phyloP scores from a whole-genome alignment of 495 filamentous ascomycete species.

The Parachaetomium inaequale region DNA sequence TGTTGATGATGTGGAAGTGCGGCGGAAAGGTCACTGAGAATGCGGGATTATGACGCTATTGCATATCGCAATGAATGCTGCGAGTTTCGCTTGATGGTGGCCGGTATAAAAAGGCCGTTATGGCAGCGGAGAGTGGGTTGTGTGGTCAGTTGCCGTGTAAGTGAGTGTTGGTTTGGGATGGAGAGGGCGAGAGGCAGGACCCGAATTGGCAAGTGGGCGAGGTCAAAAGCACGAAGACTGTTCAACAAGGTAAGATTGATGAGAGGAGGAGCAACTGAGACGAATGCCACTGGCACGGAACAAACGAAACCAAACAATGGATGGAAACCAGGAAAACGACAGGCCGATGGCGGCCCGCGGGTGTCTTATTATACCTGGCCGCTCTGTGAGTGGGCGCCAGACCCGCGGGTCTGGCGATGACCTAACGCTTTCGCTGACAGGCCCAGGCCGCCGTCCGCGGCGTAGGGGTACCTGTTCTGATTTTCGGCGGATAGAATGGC shows the following conservation, averaged over 20 bases:
- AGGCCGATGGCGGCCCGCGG: slow-evolving; percentile 24
- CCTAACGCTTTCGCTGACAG: slow-evolving; percentile 32
- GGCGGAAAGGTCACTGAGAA: background rate
- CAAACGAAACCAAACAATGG: slow-evolving; percentile 6
- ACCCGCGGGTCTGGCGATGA: slow-evolving; percentile 29
- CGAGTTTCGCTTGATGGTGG: background rate
- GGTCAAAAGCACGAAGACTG: slow-evolving; percentile 13
- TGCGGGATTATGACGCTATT: slow-evolving; percentile 12
- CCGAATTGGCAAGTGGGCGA: background rate
- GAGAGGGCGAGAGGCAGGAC: too few relatives aligned
- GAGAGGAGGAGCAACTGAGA: background rate
- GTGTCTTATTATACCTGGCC: slow-evolving; percentile 26
- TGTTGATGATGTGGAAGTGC: background rate
- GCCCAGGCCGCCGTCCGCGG: slow-evolving; percentile 26
- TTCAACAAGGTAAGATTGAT: background rate
- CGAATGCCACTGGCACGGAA: too few relatives aligned
- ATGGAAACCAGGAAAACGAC: background rate
- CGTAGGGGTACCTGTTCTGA: slow-evolving; percentile 7
- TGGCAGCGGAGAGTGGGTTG: background rate
- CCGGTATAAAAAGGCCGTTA: background rate
- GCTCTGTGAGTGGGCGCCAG: slow-evolving; percentile 19
- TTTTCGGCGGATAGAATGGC: slow-evolving; percentile 6
- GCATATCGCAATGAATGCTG: slow-evolving; percentile 1
- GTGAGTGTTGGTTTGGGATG: background rate
- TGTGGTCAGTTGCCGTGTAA: background rate